These are phyloP conservation scores for Rhodosorus marinus DNA, from an alignment of 23 red algal species.

Conservation along the genomic window DNA sequence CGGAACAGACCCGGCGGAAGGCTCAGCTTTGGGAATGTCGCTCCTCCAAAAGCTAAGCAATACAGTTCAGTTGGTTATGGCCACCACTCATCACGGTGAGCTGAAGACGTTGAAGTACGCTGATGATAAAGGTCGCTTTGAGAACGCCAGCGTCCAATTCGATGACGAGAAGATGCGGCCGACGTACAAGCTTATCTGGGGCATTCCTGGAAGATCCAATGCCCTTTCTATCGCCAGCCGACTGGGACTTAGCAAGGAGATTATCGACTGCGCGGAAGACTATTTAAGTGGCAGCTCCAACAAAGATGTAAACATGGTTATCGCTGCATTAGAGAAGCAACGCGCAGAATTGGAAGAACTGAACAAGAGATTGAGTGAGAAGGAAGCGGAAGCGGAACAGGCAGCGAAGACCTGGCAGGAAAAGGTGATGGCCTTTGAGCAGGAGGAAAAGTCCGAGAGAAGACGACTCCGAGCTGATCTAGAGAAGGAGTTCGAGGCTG, in stretches of 20 bases:
- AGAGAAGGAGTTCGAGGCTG: slow-evolving; percentile 25
- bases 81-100: slow-evolving; percentile 94
- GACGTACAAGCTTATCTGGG: slow-evolving; percentile 87
- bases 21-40: slow-evolving; percentile 69
- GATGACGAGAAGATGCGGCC: slow-evolving; percentile 53
- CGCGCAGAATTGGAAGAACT: slow-evolving; percentile 18
- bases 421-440: slow-evolving; percentile 11
- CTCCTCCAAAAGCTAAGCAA: slow-evolving; percentile 46
- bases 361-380: slow-evolving; percentile 5
- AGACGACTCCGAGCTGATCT: no score
- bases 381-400: slow-evolving; percentile 25
- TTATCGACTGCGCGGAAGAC: slow-evolving; percentile 25
- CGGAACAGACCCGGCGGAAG: slow-evolving; percentile 93
- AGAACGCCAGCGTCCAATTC: slow-evolving; percentile 93
- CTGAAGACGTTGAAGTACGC: slow-evolving; percentile 72
- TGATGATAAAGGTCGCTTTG: slow-evolving; percentile 29
- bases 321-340: slow-evolving; percentile 9
- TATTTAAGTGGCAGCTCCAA: slow-evolving; percentile 11
- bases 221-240: slow-evolving; percentile 68
- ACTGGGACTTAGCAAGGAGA: slow-evolving; percentile 19
- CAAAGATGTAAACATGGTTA: slow-evolving; percentile 9
- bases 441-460: no score
- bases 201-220: slow-evolving; percentile 72
- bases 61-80: slow-evolving; percentile 46
- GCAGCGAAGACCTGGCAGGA: no score